Percentiles rank a stretch among this genome's conserved stretches.
Evolutionary conservation across 805 yeast genomes (phyloP).

Genomic region (Wickerhamiella galacta): DNA sequence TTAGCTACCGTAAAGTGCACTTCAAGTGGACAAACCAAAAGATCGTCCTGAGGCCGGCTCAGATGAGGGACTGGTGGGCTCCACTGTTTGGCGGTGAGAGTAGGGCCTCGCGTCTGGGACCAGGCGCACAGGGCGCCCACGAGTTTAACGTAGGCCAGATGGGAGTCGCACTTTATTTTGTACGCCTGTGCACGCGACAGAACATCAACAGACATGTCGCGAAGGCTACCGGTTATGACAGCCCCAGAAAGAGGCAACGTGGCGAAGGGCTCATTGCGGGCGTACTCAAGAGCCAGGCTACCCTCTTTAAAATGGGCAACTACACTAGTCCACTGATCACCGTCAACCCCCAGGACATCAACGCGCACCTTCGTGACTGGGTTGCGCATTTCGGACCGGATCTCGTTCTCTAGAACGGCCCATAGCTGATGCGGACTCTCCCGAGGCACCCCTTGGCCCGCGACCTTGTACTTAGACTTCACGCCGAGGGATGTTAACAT

Average conservation of each 20-base stretch:
- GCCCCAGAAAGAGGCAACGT: constrained; percentile 9
- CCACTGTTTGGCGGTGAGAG: constrained; percentile 12
- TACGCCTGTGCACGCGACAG: constrained; percentile 4
- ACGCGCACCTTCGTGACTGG: constrained; percentile 3
- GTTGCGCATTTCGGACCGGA: constrained; percentile 2
- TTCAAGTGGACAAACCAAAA: constrained; percentile 12
- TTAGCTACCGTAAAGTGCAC: constrained; percentile 10
- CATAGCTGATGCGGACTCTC: constrained; percentile 9
- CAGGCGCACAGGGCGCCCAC: constrained; percentile 11
- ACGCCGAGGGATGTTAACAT: too few relatives aligned
- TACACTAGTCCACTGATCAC: constrained; percentile 10
- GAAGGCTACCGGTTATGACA: constrained; percentile 12
- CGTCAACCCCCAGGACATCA: constrained; percentile 9
- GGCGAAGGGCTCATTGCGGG: constrained; percentile 5
- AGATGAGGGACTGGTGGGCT: constrained; percentile 8
- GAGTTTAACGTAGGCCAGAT: constrained; percentile 2
- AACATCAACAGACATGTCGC: constrained; percentile 9
- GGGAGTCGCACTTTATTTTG: constrained; percentile 3
- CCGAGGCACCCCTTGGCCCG: too few relatives aligned
- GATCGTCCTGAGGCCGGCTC: constrained; percentile 3
- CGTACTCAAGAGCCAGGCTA: constrained; percentile 5
- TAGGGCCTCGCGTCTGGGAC: constrained; percentile 12
- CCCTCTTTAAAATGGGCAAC: constrained; percentile 3
- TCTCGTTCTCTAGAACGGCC: constrained; percentile 3
- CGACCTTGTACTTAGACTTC: too few relatives aligned